Conservation (phyloP, 139 green algal genomes). For the Trebouxia sp. region DNA sequence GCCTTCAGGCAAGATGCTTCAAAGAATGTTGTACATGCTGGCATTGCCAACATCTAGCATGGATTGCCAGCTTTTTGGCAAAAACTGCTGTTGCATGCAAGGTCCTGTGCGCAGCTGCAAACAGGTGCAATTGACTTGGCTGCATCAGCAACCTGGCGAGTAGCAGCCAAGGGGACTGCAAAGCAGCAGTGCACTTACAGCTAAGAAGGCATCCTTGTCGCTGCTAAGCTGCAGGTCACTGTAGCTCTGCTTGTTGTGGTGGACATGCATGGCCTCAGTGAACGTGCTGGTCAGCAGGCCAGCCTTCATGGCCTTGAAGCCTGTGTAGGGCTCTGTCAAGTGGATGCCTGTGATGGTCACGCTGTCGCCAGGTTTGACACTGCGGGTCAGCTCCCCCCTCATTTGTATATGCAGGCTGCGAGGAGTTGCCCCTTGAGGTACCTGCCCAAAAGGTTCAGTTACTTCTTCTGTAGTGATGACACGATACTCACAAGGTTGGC, state of each 20-base stretch:
- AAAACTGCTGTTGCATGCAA: background rate
- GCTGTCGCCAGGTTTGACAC: conserved; percentile 83
- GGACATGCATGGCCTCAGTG: conserved; percentile 82
- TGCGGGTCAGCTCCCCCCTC: conserved; percentile 82
- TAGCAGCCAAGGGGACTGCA: too few relatives aligned
- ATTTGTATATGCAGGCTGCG: conserved; percentile 89
- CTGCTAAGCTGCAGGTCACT: conserved; percentile 49
- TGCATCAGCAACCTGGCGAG: too few relatives aligned
- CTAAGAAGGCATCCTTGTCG: background rate
- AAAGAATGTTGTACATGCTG: too few relatives aligned
- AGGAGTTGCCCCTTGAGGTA: conserved; percentile 92
- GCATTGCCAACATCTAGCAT: too few relatives aligned
- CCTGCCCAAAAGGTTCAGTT: conserved; percentile 67
- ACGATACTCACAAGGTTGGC: too few relatives aligned
- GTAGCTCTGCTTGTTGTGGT: conserved; percentile 84
- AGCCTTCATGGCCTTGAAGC: conserved; percentile 75
- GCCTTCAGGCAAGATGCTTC: too few relatives aligned
- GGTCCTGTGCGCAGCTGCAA: too few relatives aligned
- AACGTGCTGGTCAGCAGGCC: conserved; percentile 89
- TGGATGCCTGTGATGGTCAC: conserved; percentile 90
- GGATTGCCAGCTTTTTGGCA: too few relatives aligned
- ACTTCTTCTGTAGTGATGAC: conserved; percentile 13
- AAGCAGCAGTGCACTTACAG: conserved; percentile 26
- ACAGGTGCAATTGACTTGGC: background rate
- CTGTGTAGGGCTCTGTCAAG: conserved; percentile 87